Evolutionary conservation across 208 protist species (phyloP).

Genomic region (Leishmania martiniquensis): DNA sequence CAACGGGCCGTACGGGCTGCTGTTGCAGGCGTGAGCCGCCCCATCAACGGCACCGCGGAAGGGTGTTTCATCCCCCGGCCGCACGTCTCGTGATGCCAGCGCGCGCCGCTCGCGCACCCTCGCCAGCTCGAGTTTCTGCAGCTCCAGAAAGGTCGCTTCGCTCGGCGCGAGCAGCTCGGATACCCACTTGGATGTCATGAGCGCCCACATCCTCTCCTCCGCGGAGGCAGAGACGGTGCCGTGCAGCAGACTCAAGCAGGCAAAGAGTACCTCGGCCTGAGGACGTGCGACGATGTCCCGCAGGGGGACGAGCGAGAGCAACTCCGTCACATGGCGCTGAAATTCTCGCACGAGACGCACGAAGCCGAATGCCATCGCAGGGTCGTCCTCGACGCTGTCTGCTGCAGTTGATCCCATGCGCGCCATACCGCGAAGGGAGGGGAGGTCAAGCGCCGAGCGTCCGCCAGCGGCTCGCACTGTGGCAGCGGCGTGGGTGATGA

Average conservation of each 20-base stretch:
- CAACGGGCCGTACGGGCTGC: not conserved
- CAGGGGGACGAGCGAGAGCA: constrained; percentile 44
- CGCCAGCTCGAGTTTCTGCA: constrained; percentile 40
- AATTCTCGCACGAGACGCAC: constrained; percentile 16
- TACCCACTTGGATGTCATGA: constrained; percentile 46
- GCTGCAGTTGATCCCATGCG: not conserved
- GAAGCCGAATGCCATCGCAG: constrained; percentile 14
- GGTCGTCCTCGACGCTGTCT: constrained; percentile 10
- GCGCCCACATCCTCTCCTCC: constrained; percentile 43
- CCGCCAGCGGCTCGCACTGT: constrained; percentile 19
- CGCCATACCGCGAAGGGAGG: not conserved
- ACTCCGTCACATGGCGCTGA: constrained; percentile 26
- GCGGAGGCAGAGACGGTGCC: constrained; percentile 19
- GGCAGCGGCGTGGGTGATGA: constrained; percentile 27
- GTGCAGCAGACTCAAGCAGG: constrained; percentile 28
- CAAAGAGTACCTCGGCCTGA: constrained; percentile 38
- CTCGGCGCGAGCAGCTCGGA: constrained; percentile 46
- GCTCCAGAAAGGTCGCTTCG: constrained; percentile 31
- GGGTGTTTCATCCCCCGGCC: not conserved
- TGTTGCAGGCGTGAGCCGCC: not conserved
- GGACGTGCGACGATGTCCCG: constrained; percentile 39
- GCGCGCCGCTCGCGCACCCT: constrained; percentile 39
- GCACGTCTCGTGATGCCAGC: constrained; percentile 2
- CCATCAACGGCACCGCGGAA: not conserved
- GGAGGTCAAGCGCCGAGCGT: constrained; percentile 9